Evolutionary conservation across 176 grass and related monocot genomes (phyloP), one percentile per base, ranked within the genome.

Genomic region (Aegilops tauschii): DNA sequence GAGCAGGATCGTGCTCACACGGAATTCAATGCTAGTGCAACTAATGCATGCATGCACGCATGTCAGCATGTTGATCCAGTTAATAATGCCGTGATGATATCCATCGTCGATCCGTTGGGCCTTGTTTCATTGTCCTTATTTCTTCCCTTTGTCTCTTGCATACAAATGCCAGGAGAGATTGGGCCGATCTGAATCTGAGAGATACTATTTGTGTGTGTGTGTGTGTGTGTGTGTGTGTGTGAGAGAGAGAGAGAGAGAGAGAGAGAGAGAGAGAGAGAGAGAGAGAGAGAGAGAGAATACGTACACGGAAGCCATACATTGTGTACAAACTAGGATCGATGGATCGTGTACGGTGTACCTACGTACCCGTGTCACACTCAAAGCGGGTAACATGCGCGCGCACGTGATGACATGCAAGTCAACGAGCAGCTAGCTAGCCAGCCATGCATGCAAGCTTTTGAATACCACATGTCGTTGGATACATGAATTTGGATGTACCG

Each of bases 291-390:
- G 18, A 63, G 2, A 25, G 9, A 18, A 5, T 13, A n/a, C 5
- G 21, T 45, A n/a, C 11, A 23, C 5, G 45, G 12, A 14, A 49
- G 45, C 14, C 47, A 18, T 67, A 3, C 4, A 11, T 50, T 44
- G 42, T 9, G 14, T 49, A 44, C 72, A 49, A 49, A 25, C 8
- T 4, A 52, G 14, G 28, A 56, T 32, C 73, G 50, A 10, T 47
- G 2, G 44, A 47, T 42, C 40, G 40, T 42, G 9, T 47, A 47
- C 42, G 42, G 10, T 27, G 23, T 11, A 5, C 67, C 16, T 32
- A 52, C n/a, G 39, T 76, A 32, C 45, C 45, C 14, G 28, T 77
- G 47, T 77, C 47, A 56, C 74, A 77, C 74, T 77, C 74, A 77
- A 77, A 77, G 74, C 74, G 47, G 47, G 74, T 56, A 54, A 77